Evolutionary conservation across 108 stramenopile species (phyloP).

Genomic region (Parietichytrium sp.): DNA sequence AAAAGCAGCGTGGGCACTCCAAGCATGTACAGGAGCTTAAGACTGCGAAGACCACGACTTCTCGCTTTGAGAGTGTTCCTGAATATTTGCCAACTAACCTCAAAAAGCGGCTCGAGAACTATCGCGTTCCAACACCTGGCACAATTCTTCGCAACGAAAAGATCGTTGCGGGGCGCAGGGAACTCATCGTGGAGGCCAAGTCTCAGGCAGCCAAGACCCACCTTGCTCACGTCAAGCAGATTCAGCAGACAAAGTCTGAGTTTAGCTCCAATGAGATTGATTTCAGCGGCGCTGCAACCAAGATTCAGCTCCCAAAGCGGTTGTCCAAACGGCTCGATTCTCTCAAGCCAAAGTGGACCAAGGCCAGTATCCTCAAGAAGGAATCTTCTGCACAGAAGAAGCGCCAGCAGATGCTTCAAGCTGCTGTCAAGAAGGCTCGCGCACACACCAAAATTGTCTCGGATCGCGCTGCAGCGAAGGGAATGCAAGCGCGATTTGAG

Average conservation of each 20-base stretch:
- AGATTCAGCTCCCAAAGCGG: background rate
- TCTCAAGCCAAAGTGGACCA: background rate
- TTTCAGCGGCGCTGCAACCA: background rate
- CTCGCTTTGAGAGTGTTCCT: background rate
- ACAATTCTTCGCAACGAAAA: background rate
- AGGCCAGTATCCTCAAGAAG: slow-evolving; percentile 5
- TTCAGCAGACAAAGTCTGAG: background rate
- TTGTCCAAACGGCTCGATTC: background rate
- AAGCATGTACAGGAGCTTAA: background rate
- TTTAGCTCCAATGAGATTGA: slow-evolving; percentile 15
- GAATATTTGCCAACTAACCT: background rate
- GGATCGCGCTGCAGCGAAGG: slow-evolving; percentile 4
- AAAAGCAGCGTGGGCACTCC: background rate
- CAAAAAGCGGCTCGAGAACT: background rate
- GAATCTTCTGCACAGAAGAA: slow-evolving; percentile 5
- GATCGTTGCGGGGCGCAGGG: background rate
- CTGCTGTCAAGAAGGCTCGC: background rate
- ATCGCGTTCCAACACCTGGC: background rate
- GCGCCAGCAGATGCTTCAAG: slow-evolving; percentile 19
- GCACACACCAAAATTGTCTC: background rate
- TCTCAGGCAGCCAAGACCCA: background rate
- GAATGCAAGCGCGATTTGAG: background rate
- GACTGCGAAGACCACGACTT: background rate
- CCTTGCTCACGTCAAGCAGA: background rate
- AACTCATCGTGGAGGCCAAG: background rate